A percentile compares a stretch with the other conserved stretches of the same genome.
Evolutionary conservation across 192 early-diverging fungal species (phyloP).

Genomic region (Polychytrium aggregatum): DNA sequence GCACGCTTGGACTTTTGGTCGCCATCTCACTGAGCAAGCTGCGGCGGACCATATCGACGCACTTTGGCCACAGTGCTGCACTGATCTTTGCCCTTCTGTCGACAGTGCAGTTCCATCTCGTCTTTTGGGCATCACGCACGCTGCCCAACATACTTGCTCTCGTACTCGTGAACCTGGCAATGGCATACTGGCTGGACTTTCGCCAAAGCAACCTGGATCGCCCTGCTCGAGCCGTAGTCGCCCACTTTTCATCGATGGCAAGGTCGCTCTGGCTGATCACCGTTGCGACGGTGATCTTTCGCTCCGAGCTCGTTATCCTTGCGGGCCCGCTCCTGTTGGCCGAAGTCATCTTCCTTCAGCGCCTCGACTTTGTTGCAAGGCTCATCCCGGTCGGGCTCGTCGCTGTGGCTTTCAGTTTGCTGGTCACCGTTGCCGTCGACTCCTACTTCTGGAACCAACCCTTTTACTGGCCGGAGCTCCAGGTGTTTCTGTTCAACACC

Average conservation of each 20-base stretch:
- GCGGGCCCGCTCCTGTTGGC: slow-evolving; percentile 29
- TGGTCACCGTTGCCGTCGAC: slow-evolving; percentile 47
- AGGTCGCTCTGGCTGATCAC: slow-evolving; percentile 9
- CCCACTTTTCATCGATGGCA: neutral
- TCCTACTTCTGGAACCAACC: slow-evolving; percentile 62
- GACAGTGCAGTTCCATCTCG: slow-evolving; percentile 71
- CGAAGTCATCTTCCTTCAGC: slow-evolving; percentile 16
- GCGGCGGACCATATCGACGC: slow-evolving; percentile 29
- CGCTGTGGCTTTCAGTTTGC: slow-evolving; percentile 8
- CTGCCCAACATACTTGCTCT: slow-evolving; percentile 83
- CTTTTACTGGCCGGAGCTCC: slow-evolving; percentile 61
- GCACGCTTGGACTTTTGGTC: slow-evolving; percentile 30
- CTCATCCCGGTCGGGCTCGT: neutral
- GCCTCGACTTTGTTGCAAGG: no score
- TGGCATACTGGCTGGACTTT: slow-evolving; percentile 28
- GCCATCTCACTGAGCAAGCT: slow-evolving; percentile 37
- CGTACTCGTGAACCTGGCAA: slow-evolving; percentile 42
- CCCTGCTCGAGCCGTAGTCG: neutral
- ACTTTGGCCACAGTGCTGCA: slow-evolving; percentile 47
- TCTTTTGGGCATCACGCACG: slow-evolving; percentile 80
- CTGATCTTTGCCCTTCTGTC: slow-evolving; percentile 40
- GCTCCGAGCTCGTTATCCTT: slow-evolving; percentile 46
- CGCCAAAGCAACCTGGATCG: neutral
- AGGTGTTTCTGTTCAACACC: slow-evolving; percentile 67
- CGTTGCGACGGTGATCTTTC: slow-evolving; percentile 39